A percentile compares a stretch with the other conserved stretches of the same genome.
Evolutionary conservation across 495 filamentous ascomycete genomes (phyloP).

Genomic region (Aspergillus avenaceus): DNA sequence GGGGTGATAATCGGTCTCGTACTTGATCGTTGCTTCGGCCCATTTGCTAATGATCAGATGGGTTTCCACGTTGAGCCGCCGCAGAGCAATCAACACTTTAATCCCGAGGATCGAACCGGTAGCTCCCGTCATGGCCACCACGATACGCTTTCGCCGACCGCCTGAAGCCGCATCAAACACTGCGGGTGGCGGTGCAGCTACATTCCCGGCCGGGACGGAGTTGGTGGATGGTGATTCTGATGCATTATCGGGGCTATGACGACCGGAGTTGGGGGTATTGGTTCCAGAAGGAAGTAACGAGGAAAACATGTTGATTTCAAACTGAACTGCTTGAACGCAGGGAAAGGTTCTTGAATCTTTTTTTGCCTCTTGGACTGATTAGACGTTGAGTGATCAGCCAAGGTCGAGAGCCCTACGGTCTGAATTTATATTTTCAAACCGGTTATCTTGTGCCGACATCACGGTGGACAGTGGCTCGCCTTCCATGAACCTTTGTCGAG

Average conservation of each 20-base stretch:
- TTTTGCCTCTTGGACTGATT: too few species aligned
- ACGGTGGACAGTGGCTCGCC: too few species aligned
- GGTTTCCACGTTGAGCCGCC: conserved; percentile 35
- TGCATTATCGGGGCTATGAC: neutral
- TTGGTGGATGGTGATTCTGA: conserved; percentile 1
- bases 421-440: too few species aligned
- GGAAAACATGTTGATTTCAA: neutral
- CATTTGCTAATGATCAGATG: conserved; percentile 43
- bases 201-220: conserved; percentile 2
- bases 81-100: conserved; percentile 31
- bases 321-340: neutral
- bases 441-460: too few species aligned
- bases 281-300: neutral
- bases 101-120: conserved; percentile 37
- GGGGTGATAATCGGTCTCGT: conserved; percentile 35
- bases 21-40: conserved; percentile 38
- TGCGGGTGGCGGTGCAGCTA: conserved; percentile 19
- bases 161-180: neutral
- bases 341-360: too few species aligned
- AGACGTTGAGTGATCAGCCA: too few species aligned
- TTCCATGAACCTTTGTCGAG: too few species aligned
- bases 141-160: conserved; percentile 18
- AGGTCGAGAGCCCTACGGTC: too few species aligned
- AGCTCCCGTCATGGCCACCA: conserved; percentile 40
- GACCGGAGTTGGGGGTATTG: conserved; percentile 1